Conservation (phyloP, 345 rosid species). For the Litchi chinensis region DNA sequence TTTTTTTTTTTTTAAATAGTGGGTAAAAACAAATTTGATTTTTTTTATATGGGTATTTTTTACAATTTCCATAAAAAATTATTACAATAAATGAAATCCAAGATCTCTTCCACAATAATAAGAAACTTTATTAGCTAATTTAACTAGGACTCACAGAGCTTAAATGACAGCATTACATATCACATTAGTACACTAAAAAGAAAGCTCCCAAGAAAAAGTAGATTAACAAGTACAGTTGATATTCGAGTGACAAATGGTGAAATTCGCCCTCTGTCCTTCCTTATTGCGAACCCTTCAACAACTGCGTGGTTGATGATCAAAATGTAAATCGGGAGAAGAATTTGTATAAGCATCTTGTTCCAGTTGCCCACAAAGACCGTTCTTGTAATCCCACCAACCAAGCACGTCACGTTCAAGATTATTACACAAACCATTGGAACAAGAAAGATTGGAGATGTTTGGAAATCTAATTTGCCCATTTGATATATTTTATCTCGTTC, state of each 20-base stretch:
- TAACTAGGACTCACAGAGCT: too few relatives aligned
- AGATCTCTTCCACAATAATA: too few relatives aligned
- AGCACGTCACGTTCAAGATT: conserved; percentile 29
- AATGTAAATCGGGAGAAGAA: conserved; percentile 32
- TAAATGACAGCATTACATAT: background rate
- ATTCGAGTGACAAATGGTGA: conserved; percentile 24
- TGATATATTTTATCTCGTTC: conserved; percentile 32
- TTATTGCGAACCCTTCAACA: conserved; percentile 44
- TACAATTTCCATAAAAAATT: too few relatives aligned
- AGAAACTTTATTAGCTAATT: too few relatives aligned
- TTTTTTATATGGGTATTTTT: too few relatives aligned
- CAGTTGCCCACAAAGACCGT: conserved; percentile 21
- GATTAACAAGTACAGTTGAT: conserved; percentile 21
- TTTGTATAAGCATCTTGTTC: conserved; percentile 31
- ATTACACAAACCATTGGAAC: conserved; percentile 34
- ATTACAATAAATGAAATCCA: too few relatives aligned
- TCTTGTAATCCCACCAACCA: conserved; percentile 34
- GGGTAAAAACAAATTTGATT: too few relatives aligned
- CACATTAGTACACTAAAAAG: background rate
- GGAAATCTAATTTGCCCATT: conserved; percentile 39
- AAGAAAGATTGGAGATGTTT: conserved; percentile 35
- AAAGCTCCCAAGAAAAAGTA: conserved; percentile 23
- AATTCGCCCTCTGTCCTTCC: conserved; percentile 48
- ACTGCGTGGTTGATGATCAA: conserved; percentile 32
- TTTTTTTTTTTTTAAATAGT: too few relatives aligned